Evolutionary conservation across 1,139 yeast genomes (phyloP), one percentile per base, ranked within the genome.

Genomic region (Casaregolazyma suthepensis): DNA sequence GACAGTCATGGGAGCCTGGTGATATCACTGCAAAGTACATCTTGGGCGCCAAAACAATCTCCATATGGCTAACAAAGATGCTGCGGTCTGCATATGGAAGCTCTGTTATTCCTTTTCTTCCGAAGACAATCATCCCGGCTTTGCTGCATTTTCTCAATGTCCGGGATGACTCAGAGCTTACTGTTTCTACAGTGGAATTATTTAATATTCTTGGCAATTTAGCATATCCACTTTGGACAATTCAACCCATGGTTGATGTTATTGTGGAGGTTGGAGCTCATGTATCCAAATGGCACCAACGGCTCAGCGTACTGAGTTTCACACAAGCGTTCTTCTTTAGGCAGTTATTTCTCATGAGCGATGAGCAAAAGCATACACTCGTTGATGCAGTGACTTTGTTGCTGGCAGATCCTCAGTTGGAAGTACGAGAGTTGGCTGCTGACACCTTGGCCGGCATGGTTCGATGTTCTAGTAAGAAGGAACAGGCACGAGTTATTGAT

Each of bases 111-210:
- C 70, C 72, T 0, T 55, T 71, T 15, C 56, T 73, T 38, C 68
- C 73, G 5, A 49, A 73, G 1, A 71, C 79, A 53, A 76, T 91
- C 47, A 71, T 89, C 1, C 96, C 96, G 15, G 85, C 88, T 58
- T 72, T 89, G 57, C 73, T 89, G 61, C 76, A 78, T 31, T 72
- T 90, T 54, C 80, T 84, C 54, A 78, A 78, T 52, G 77, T 87
- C 74, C 84, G 90, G 59, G 98, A 93, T 60, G 90, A 89, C 20
- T 86, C 84, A 57, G 78, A 91, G 57, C 85, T 91, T 0, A 79
- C 80, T 52, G 72, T 86, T 38, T 77, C 78, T 45, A 85, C 89
- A 0, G 75, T 78, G 2, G 63, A 76, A 1, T 71, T 79, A 2
- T 79, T 85, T 63, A 75, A 78, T 48, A 74, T 74, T 43, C 72